phyloP scores from a whole-genome alignment of 139 green algal genomes.

The Tetradesmus obliquus region DNA sequence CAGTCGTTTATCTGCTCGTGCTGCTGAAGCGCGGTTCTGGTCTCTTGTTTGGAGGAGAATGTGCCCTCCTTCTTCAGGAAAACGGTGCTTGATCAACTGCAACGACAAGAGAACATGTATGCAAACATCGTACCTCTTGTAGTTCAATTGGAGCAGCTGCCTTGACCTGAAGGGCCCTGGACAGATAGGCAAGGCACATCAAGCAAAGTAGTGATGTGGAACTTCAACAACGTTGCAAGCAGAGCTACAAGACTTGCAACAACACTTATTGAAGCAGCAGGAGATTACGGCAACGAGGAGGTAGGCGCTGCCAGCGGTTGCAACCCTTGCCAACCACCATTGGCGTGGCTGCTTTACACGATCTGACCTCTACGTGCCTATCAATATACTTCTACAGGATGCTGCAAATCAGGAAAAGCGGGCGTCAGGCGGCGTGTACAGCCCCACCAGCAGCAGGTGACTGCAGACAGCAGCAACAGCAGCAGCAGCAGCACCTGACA shows the following conservation, averaged over 20 bases:
- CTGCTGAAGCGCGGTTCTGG: neutral
- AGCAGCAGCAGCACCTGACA: neutral
- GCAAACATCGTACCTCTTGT: neutral
- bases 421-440: neutral
- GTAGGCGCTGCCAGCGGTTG: neutral
- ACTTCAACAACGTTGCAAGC: slow-evolving; percentile 44
- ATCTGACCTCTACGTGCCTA: neutral
- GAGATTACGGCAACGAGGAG: slow-evolving; percentile 22
- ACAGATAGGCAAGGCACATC: neutral
- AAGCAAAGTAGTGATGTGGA: slow-evolving; percentile 8
- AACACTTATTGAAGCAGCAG: slow-evolving; percentile 42
- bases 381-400: neutral
- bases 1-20: neutral
- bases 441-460: slow-evolving; percentile 23
- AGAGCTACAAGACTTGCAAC: slow-evolving; percentile 10
- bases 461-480: neutral
- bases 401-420: neutral
- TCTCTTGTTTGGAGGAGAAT: neutral
- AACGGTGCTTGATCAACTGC: neutral
- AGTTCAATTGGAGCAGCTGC: neutral
- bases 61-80: neutral
- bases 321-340: neutral
- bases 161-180: neutral
- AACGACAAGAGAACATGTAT: neutral
- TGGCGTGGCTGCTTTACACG: neutral